Evolutionary conservation across 1,284 basidiomycete species (phyloP).

Genomic region (Mycena citricolor): DNA sequence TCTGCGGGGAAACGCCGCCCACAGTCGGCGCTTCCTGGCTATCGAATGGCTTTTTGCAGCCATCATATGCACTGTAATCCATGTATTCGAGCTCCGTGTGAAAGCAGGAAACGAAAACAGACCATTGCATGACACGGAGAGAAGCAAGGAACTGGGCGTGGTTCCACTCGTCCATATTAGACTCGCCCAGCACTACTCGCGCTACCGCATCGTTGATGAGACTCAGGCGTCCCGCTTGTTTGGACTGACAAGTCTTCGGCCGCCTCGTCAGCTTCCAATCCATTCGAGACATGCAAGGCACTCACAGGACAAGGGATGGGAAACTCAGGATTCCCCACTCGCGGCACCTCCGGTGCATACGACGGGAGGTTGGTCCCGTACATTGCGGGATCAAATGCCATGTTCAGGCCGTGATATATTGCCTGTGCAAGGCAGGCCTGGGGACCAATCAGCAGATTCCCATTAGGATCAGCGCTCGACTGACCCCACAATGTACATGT

Average conservation of each 20-base stretch:
- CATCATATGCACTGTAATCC: too few relatives aligned
- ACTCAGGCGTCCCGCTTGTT: too few relatives aligned
- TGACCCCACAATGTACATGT: conserved; percentile 24
- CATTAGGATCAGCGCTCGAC: not conserved
- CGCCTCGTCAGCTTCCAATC: too few relatives aligned
- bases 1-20: too few relatives aligned
- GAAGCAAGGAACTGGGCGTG: conserved; percentile 16
- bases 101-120: not conserved
- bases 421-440: conserved; percentile 22
- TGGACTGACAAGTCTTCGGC: too few relatives aligned
- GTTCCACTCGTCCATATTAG: conserved; percentile 24
- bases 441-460: not conserved
- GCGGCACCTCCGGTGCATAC: not conserved
- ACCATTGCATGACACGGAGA: conserved; percentile 18
- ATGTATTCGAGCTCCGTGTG: too few relatives aligned
- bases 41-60: too few relatives aligned
- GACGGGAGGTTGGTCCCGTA: conserved; percentile 18
- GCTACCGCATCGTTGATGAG: conserved; percentile 20
- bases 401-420: conserved; percentile 22
- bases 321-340: conserved; percentile 14
- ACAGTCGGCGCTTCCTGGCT: too few relatives aligned
- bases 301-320: conserved; percentile 22
- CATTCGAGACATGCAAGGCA: too few relatives aligned
- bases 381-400: conserved; percentile 18
- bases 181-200: conserved; percentile 19